phyloP scores from a whole-genome alignment of 352 stramenopile species.

The Globisporangium nunn region DNA sequence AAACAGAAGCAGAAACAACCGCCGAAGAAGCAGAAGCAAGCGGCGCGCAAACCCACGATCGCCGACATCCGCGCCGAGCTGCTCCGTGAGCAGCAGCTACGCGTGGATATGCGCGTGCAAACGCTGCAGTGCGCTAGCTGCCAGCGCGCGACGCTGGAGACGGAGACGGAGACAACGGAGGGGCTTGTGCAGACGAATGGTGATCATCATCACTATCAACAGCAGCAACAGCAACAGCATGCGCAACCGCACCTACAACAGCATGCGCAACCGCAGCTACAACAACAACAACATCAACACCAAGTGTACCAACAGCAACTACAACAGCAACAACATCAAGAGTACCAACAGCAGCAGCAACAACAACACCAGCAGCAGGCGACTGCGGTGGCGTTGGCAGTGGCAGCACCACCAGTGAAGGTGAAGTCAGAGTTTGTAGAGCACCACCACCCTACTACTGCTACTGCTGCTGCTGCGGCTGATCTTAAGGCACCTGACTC shows the following conservation, averaged over 20 bases:
- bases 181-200: no score
- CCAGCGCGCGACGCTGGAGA: slow-evolving; percentile 5
- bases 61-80: slow-evolving; percentile 35
- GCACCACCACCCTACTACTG: neutral
- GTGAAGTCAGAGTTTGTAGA: neutral
- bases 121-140: slow-evolving; percentile 23
- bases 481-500: neutral
- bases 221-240: no score
- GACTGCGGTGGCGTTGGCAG: no score
- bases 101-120: slow-evolving; percentile 43
- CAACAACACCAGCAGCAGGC: no score
- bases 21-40: neutral
- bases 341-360: neutral
- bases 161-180: no score
- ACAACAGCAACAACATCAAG: no score
- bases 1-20: neutral
- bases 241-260: no score
- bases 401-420: neutral
- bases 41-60: slow-evolving; percentile 24
- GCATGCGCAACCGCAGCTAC: no score
- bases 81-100: slow-evolving; percentile 40
- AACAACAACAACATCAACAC: no score
- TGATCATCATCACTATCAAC: no score
- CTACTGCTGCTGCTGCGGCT: neutral
- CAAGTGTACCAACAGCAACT: no score